Evolutionary conservation across 1,139 yeast species (phyloP).

Genomic region (Saccharomyces hybrid): DNA sequence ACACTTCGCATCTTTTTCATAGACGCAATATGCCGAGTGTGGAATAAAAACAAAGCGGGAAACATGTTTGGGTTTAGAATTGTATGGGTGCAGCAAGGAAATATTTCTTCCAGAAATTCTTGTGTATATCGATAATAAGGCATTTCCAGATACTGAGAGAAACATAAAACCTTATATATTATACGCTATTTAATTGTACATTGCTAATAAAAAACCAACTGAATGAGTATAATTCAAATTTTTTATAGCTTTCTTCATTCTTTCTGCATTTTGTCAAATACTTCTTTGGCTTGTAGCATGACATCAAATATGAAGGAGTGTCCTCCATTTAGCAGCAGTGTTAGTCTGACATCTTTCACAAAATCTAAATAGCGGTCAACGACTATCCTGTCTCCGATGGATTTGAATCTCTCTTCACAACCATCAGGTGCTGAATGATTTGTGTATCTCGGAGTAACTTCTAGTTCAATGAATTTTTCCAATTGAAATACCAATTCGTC

Average conservation of each 20-base stretch:
- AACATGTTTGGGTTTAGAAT: not conserved
- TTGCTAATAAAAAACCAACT: not conserved
- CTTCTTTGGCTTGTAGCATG: conserved; percentile 34
- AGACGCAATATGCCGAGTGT: too few species aligned
- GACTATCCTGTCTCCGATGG: conserved; percentile 17
- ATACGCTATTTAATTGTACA: not conserved
- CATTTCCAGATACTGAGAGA: not conserved
- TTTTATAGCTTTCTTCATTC: conserved; percentile 8
- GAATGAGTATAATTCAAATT: not conserved
- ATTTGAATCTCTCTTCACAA: conserved; percentile 10
- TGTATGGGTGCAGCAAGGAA: not conserved
- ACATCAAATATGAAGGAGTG: conserved; percentile 41
- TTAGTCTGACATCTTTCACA: conserved; percentile 35
- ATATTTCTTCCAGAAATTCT: too few species aligned
- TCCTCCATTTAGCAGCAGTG: conserved; percentile 39
- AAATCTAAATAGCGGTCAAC: conserved; percentile 35
- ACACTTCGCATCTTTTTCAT: not conserved
- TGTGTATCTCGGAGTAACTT: conserved; percentile 21
- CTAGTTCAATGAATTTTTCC: conserved; percentile 29
- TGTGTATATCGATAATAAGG: not conserved
- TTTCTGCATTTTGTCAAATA: conserved; percentile 34
- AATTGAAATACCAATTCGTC: conserved; percentile 29
- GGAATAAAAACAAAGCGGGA: not conserved
- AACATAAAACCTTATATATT: not conserved
- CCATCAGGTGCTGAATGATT: conserved; percentile 3